These are phyloP conservation scores for Carex littledalei DNA, from an alignment of 176 grass and related monocot genomes.

Conservation along the genomic window DNA sequence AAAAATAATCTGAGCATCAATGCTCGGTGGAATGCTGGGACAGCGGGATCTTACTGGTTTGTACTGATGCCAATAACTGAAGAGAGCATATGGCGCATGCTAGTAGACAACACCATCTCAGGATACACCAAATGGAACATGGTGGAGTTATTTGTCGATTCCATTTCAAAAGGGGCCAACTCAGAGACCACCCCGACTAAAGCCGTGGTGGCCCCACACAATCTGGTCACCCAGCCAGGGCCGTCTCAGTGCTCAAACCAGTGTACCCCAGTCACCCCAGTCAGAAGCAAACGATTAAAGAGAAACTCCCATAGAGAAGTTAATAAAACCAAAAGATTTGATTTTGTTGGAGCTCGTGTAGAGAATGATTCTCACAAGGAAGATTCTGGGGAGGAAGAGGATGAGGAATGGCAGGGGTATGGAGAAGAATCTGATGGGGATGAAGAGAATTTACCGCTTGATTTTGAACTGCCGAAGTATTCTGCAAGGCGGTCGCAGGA, in stretches of 20 bases:
- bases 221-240: background rate
- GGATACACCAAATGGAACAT: slow-evolving; percentile 17
- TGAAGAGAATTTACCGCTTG: background rate
- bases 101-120: slow-evolving; percentile 5
- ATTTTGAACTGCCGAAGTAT: slow-evolving; percentile 18
- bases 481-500: slow-evolving; percentile 8
- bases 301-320: background rate
- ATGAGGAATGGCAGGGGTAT: background rate
- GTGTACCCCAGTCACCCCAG: background rate
- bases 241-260: background rate
- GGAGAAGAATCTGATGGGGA: slow-evolving; percentile 1
- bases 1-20: slow-evolving; percentile 4
- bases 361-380: background rate
- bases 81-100: background rate
- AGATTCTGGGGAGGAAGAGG: slow-evolving; percentile 7
- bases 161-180: background rate
- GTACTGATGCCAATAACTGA: slow-evolving; percentile 5
- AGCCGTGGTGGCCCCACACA: background rate
- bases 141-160: slow-evolving; percentile 5
- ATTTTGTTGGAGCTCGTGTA: background rate
- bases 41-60: slow-evolving; percentile 6
- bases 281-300: background rate
- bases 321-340: background rate
- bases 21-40: slow-evolving; percentile 7
- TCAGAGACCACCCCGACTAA: background rate